Percentiles rank a stretch among this genome's conserved stretches.
Evolutionary conservation across 2,329 filamentous ascomycete species (phyloP).

Genomic region (Fusarium nematophilum): DNA sequence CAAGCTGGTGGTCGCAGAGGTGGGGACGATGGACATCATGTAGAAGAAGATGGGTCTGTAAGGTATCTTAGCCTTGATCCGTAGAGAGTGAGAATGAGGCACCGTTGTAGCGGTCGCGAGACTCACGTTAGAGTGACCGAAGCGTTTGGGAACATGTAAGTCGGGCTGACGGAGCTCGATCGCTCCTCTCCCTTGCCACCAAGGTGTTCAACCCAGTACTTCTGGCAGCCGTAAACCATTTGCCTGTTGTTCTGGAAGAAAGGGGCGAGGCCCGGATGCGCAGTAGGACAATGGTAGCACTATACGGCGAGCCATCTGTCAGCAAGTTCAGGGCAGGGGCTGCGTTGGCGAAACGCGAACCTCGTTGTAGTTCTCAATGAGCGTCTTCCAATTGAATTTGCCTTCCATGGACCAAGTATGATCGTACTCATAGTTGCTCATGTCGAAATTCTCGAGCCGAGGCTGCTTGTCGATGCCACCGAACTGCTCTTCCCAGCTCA

Average conservation of each 20-base stretch:
- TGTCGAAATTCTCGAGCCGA: conserved; percentile 57
- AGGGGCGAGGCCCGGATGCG: conserved; percentile 66
- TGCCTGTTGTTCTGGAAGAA: conserved; percentile 44
- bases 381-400: conserved; percentile 69
- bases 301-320: conserved; percentile 34
- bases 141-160: conserved; percentile 61
- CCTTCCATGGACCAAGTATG: conserved; percentile 66
- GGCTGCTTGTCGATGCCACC: conserved; percentile 57
- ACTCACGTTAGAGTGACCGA: conserved; percentile 61
- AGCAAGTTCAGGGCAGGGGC: background rate
- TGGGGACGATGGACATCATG: conserved; percentile 70
- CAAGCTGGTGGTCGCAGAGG: conserved; percentile 57
- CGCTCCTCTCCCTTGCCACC: conserved; percentile 55
- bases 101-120: no score
- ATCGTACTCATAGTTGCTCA: conserved; percentile 64
- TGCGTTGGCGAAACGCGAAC: background rate
- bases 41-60: conserved; percentile 68
- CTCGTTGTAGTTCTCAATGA: conserved; percentile 72
- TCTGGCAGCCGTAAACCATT: conserved; percentile 59
- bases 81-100: no score
- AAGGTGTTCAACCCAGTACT: conserved; percentile 61
- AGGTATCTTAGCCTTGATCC: background rate
- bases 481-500: conserved; percentile 64
- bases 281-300: conserved; percentile 70
- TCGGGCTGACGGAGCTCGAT: conserved; percentile 55